These are phyloP conservation scores for Sporodiniella umbellata DNA, from an alignment of 371 early-diverging fungal genomes.

Conservation along the genomic window DNA sequence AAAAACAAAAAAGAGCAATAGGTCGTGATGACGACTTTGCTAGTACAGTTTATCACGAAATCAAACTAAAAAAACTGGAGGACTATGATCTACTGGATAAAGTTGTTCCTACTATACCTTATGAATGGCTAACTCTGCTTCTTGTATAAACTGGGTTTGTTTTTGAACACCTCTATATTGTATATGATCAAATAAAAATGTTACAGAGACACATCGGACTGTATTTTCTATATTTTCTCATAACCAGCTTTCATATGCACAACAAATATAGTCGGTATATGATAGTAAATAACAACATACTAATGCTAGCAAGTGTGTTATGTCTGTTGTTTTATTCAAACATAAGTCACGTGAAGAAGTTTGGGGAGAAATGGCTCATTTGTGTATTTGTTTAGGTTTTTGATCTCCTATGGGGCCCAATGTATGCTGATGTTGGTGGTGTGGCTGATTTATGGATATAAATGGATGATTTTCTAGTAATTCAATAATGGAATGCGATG, in stretches of 20 bases:
- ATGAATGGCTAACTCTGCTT: conserved; percentile 20
- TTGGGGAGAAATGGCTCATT: too few relatives aligned
- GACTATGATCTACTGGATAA: conserved; percentile 13
- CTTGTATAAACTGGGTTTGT: not conserved
- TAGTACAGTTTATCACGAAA: conserved; percentile 17
- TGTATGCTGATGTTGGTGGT: conserved; percentile 2
- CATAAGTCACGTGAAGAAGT: too few relatives aligned
- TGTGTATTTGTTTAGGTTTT: not conserved
- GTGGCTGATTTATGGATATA: conserved; percentile 13
- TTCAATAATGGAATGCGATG: conserved; percentile 8
- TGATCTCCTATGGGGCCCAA: conserved; percentile 20
- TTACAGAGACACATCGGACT: too few relatives aligned
- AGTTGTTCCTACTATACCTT: conserved; percentile 16
- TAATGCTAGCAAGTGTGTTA: too few relatives aligned
- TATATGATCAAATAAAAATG: too few relatives aligned
- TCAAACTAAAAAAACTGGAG: conserved; percentile 20
- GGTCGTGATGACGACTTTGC: conserved; percentile 4
- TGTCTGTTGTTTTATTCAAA: too few relatives aligned
- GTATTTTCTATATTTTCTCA: too few relatives aligned
- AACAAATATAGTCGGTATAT: too few relatives aligned
- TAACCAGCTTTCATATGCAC: too few relatives aligned
- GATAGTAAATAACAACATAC: too few relatives aligned
- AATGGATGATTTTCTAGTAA: conserved; percentile 26
- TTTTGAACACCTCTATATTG: too few relatives aligned
- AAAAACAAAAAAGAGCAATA: conserved; percentile 4